phyloP scores from a whole-genome alignment of 2,329 filamentous ascomycete genomes.

The Ophiostoma ips region DNA sequence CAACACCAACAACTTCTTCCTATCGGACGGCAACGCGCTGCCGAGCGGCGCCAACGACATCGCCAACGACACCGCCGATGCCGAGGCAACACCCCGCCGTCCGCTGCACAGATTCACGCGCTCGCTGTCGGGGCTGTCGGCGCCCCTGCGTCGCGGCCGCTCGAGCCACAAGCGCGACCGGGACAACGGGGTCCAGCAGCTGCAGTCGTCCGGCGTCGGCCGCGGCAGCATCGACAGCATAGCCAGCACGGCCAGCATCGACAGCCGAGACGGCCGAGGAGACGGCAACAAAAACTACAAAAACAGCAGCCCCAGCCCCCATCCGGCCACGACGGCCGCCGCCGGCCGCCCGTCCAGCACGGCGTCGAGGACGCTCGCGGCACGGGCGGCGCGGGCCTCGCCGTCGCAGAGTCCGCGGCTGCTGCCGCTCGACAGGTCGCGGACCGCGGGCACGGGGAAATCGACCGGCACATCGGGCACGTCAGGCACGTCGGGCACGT shows the following conservation, averaged over 20 bases:
- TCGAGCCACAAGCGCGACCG: conserved; percentile 24
- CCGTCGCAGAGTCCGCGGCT: conserved; percentile 1
- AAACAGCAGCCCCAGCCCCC: background rate
- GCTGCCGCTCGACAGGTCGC: conserved; percentile 1
- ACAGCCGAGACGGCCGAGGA: background rate
- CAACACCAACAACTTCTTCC: too few species aligned
- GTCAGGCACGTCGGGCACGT: conserved; percentile 17
- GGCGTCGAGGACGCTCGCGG: background rate
- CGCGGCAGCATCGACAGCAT: background rate
- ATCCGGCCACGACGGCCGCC: background rate
- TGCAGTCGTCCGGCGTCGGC: conserved; percentile 9
- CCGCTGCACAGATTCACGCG: conserved; percentile 39
- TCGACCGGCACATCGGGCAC: background rate
- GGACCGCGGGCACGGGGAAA: background rate
- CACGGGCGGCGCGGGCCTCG: background rate
- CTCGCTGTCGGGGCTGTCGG: conserved; percentile 40
- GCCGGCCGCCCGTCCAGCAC: background rate
- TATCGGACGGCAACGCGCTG: too few species aligned
- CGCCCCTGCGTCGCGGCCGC: conserved; percentile 28
- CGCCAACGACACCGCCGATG: background rate
- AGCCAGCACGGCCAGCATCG: background rate
- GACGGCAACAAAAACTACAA: too few species aligned
- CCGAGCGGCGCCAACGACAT: too few species aligned
- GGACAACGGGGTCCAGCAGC: conserved; percentile 24
- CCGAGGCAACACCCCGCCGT: conserved; percentile 20